Percentiles rank a stretch among this genome's conserved stretches.
These are phyloP conservation scores for Arthrobotrys musiformis DNA, from an alignment of 2,329 filamentous ascomycete species.

Conservation along the genomic window DNA sequence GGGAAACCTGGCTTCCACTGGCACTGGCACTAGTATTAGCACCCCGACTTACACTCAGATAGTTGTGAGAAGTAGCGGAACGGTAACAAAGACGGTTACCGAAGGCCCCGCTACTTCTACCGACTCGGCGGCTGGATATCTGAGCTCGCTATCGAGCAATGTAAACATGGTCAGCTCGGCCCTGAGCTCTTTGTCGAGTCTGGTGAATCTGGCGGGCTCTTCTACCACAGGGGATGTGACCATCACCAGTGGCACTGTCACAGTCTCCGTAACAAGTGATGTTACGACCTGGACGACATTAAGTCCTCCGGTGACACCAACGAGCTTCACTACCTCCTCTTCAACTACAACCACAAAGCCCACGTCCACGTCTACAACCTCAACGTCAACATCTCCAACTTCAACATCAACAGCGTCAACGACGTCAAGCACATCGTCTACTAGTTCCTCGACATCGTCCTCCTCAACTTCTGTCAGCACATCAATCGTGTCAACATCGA, in stretches of 20 bases:
- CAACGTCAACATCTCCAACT: background rate
- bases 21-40: background rate
- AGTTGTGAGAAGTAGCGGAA: slow-evolving; percentile 15
- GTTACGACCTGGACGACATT: slow-evolving; percentile 24
- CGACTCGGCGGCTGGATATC: background rate
- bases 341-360: background rate
- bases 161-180: background rate
- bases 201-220: background rate
- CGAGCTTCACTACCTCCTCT: too few relatives aligned
- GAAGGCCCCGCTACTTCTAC: background rate
- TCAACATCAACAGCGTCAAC: background rate
- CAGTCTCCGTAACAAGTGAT: background rate
- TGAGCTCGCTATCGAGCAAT: slow-evolving; percentile 22
- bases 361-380: background rate
- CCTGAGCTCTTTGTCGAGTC: background rate
- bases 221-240: background rate
- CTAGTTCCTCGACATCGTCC: too few relatives aligned
- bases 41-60: slow-evolving; percentile 12
- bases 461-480: background rate
- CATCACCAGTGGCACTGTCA: slow-evolving; percentile 11
- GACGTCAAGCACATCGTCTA: too few relatives aligned
- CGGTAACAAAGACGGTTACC: slow-evolving; percentile 23
- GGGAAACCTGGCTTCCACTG: background rate
- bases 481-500: background rate
- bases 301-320: background rate